A percentile compares a stretch with the other conserved stretches of the same genome.
Conservation (phyloP, 306 rosid species). For the Cicer pinnatifidum region DNA sequence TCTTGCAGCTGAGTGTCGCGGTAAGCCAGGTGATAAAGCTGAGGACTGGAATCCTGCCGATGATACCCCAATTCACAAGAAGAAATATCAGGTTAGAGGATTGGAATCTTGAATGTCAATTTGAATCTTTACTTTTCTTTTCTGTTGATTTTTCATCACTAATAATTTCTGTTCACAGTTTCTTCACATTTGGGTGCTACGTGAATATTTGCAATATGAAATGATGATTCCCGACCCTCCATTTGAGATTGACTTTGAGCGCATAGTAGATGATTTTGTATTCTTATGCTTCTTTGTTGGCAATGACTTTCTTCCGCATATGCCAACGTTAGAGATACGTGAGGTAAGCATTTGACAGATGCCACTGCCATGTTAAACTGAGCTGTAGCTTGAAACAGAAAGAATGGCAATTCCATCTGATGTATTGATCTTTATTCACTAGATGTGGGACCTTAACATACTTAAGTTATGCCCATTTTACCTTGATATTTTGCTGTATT, state of each 20-base stretch:
- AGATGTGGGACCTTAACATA: conserved; percentile 15
- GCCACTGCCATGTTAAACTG: conserved; percentile 36
- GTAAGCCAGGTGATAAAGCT: conserved; percentile 62
- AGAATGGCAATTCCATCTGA: conserved; percentile 34
- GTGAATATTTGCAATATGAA: conserved; percentile 87
- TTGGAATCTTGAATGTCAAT: conserved; percentile 35
- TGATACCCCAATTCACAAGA: conserved; percentile 86
- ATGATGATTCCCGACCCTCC: conserved; percentile 76
- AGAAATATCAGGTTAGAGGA: conserved; percentile 86
- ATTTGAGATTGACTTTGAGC: conserved; percentile 75
- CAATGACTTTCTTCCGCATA: conserved; percentile 95
- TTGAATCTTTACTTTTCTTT: conserved; percentile 42
- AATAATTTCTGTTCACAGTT: conserved; percentile 58
- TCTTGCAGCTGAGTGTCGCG: conserved; percentile 90
- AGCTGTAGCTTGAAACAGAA: conserved; percentile 35
- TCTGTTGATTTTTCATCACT: conserved; percentile 32
- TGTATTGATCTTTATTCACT: not conserved
- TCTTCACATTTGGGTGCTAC: conserved; percentile 84
- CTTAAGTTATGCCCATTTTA: conserved; percentile 11
- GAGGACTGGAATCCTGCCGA: conserved; percentile 65
- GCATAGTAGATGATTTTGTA: conserved; percentile 84
- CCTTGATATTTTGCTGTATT: conserved; percentile 18
- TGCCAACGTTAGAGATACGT: conserved; percentile 95
- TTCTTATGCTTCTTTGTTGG: conserved; percentile 89
- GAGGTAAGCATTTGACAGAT: conserved; percentile 66